Base-by-base conservation (phyloP, 352 stramenopile species). In the Globisporangium uncinulatum region DNA sequence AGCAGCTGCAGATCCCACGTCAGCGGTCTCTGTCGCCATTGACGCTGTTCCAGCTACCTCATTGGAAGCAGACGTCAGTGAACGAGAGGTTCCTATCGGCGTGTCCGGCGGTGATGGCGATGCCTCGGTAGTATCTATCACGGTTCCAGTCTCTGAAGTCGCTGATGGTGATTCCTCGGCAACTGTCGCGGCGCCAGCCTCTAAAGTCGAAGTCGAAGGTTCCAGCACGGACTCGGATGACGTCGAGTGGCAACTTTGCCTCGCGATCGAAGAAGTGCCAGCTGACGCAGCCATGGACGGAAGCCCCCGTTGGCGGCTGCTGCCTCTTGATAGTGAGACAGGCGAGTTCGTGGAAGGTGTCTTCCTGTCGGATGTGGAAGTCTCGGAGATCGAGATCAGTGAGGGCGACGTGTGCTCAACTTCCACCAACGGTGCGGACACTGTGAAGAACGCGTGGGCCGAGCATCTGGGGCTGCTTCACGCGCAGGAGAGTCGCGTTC, bases 321-420 rank as follows among this genome's bases (percentile, higher is more conserved):
- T 89, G 4, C 73, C 75, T 6, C 56, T 91, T 31, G 71, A 79
- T 34, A 82, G 44, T 44, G 58, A 76, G 15, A 61, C 56, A 10
- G 68, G 75, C 6, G 71, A 88, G 56, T 89, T 86, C 56, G 51
- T 85, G 5, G 56, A 78, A n/a, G 67, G 83, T 49, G 52, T 86
- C 4, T 74, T 74, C 36, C 52, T 89, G 44, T 84, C 67, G 5
- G 69, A 87, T 6, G 65, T 86, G 17, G 70, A 89, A 62, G 64
- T 92, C 15, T 54, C 48, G 31, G 66, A 73, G n/a, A 81, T 92
- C 51, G 77, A 89, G 61, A 62, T 92, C 8, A 74, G 69, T 6
- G 79, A 89, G 51, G 67, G 79, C 20, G 77, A 89, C 50, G 77
- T 89, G 14, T 92, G 82, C 39, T 72, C 61, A 0, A 44, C 50